Evolutionary conservation across 2,329 filamentous ascomycete genomes (phyloP).

Genomic region (Colletotrichum sp.): DNA sequence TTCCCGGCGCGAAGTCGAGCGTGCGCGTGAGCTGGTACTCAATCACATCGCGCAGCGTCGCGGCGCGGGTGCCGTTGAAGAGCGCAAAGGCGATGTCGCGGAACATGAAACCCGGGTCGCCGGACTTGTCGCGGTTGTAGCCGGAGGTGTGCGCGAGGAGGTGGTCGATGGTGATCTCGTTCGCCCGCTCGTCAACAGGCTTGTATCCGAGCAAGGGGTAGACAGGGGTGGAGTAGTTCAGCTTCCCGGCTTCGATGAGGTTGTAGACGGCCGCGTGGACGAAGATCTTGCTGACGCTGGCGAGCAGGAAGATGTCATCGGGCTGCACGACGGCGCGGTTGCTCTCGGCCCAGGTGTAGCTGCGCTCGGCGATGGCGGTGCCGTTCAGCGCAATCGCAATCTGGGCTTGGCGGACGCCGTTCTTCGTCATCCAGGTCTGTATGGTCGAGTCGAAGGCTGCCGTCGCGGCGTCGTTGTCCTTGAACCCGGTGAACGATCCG

Average conservation of each 20-base stretch:
- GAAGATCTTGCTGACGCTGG: slow-evolving; percentile 24
- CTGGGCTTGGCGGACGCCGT: slow-evolving; percentile 23
- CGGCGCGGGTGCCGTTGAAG: slow-evolving; percentile 1
- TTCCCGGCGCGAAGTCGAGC: slow-evolving; percentile 13
- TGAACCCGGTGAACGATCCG: slow-evolving; percentile 8
- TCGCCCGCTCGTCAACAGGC: background rate
- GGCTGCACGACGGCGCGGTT: slow-evolving; percentile 9
- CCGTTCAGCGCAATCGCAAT: slow-evolving; percentile 9
- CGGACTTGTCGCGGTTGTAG: slow-evolving; percentile 1
- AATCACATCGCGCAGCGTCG: slow-evolving; percentile 21
- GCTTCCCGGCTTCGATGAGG: slow-evolving; percentile 8
- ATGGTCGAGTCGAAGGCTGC: background rate
- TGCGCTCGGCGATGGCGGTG: slow-evolving; percentile 7
- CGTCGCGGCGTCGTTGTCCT: background rate
- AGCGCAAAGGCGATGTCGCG: background rate
- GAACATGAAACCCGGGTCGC: slow-evolving; percentile 14
- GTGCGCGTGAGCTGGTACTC: slow-evolving; percentile 17
- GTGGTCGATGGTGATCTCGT: slow-evolving; percentile 18
- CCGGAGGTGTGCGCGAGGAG: slow-evolving; percentile 12
- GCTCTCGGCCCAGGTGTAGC: slow-evolving; percentile 22
- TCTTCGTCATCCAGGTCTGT: slow-evolving; percentile 16
- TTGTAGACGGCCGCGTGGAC: slow-evolving; percentile 16
- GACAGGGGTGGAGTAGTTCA: background rate
- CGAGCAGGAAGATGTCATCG: slow-evolving; percentile 19
- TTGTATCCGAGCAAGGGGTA: slow-evolving; percentile 15